phyloP scores from a whole-genome alignment of 805 yeast species.

The Pichia cabralensis region DNA sequence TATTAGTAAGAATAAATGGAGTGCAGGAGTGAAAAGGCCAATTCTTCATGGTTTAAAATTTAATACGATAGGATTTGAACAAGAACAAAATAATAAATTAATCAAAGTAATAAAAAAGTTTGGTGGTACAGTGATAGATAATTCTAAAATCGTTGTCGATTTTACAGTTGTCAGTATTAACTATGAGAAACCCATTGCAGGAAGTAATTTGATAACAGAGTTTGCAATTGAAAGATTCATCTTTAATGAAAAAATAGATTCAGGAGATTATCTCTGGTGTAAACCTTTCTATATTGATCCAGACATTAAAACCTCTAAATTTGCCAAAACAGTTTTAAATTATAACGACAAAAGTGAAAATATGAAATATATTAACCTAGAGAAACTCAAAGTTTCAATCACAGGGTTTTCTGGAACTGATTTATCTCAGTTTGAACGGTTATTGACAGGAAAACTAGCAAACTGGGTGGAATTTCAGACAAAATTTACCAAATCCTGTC shows the following conservation, averaged over 20 bases:
- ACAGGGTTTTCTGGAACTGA: slow-evolving; percentile 26
- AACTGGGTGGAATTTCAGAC: slow-evolving; percentile 37
- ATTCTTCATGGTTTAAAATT: slow-evolving; percentile 15
- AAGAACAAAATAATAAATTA: slow-evolving; percentile 13
- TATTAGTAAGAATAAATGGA: too few relatives aligned
- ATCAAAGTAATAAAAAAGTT: slow-evolving; percentile 17
- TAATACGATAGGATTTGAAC: slow-evolving; percentile 13
- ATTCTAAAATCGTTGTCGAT: slow-evolving; percentile 1
- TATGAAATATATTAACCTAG: too few relatives aligned
- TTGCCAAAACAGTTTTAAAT: too few relatives aligned
- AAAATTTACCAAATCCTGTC: slow-evolving; percentile 39
- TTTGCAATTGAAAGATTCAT: slow-evolving; percentile 23
- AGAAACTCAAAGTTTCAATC: slow-evolving; percentile 14
- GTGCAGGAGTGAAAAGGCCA: slow-evolving; percentile 4
- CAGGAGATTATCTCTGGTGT: slow-evolving; percentile 16
- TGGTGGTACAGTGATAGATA: slow-evolving; percentile 12
- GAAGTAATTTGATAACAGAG: slow-evolving; percentile 16
- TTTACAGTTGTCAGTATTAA: slow-evolving; percentile 17
- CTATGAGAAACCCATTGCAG: slow-evolving; percentile 1
- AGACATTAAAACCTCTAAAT: background rate
- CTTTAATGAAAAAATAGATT: slow-evolving; percentile 12
- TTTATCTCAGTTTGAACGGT: slow-evolving; percentile 29
- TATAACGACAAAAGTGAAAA: too few relatives aligned
- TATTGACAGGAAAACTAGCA: slow-evolving; percentile 43
- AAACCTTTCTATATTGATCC: slow-evolving; percentile 9